phyloP scores from a whole-genome alignment of 495 filamentous ascomycete genomes.

The Parathielavia appendiculata region DNA sequence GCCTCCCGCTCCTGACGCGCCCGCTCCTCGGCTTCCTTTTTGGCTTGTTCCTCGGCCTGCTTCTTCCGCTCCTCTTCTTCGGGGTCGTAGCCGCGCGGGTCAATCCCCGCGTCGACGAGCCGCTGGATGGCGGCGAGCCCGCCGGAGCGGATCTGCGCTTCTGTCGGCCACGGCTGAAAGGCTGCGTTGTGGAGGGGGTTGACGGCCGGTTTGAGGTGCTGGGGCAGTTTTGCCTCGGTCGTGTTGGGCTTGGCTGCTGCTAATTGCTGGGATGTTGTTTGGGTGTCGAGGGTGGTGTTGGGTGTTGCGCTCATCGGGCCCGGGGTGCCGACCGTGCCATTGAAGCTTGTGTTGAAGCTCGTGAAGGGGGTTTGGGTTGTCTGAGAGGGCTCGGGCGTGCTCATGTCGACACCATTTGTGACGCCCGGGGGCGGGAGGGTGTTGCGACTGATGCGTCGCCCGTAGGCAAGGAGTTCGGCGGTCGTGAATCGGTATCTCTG shows the following conservation, averaged over 20 bases:
- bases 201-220: slow-evolving; percentile 43
- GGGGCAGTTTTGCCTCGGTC: slow-evolving; percentile 29
- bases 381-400: slow-evolving; percentile 11
- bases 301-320: slow-evolving; percentile 6
- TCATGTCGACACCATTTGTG: slow-evolving; percentile 34
- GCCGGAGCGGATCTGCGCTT: slow-evolving; percentile 57
- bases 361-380: slow-evolving; percentile 18
- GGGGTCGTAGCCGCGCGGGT: slow-evolving; percentile 52
- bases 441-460: slow-evolving; percentile 65
- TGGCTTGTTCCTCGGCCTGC: slow-evolving; percentile 38
- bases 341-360: slow-evolving; percentile 23
- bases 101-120: slow-evolving; percentile 52
- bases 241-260: slow-evolving; percentile 10
- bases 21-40: slow-evolving; percentile 32
- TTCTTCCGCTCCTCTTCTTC: slow-evolving; percentile 42
- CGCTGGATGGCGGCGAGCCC: slow-evolving; percentile 55
- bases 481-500: slow-evolving; percentile 50
- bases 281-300: background rate
- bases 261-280: background rate
- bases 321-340: slow-evolving; percentile 9
- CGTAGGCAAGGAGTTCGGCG: slow-evolving; percentile 64
- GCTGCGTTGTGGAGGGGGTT: slow-evolving; percentile 44
- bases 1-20: slow-evolving; percentile 39
- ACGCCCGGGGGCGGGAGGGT: slow-evolving; percentile 62
- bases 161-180: slow-evolving; percentile 67